Conservation (phyloP, 768 basidiomycete genomes). For the Russula compacta region DNA sequence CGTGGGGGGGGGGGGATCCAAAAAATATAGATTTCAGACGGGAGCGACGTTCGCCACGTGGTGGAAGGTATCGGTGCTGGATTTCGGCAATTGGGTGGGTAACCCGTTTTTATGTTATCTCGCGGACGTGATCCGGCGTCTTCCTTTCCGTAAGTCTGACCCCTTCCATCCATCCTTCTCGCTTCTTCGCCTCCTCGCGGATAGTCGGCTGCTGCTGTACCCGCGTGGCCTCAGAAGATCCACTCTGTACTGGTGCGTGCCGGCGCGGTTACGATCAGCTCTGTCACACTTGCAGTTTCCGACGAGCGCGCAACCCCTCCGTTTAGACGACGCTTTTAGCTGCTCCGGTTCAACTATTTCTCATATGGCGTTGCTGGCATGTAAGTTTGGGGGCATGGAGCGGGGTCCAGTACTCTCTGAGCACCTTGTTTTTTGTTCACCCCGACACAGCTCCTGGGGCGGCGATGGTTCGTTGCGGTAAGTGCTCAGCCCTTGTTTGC, state of each 20-base stretch:
- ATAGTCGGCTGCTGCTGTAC: neutral
- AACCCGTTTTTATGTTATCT: neutral
- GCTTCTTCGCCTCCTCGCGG: neutral
- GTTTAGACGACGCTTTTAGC: constrained; percentile 22
- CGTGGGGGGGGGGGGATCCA: too few relatives aligned
- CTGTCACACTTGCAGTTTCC: neutral
- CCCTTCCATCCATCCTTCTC: too few relatives aligned
- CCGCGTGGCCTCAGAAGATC: constrained; percentile 8
- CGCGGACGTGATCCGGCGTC: neutral
- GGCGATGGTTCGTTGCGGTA: neutral
- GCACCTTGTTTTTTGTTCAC: neutral
- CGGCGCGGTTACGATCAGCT: too few relatives aligned
- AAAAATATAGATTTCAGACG: constrained; percentile 20
- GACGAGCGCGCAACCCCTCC: neutral
- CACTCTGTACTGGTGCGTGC: constrained; percentile 1
- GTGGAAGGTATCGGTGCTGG: constrained; percentile 22
- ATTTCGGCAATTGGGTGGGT: constrained; percentile 24
- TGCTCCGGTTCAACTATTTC: constrained; percentile 24
- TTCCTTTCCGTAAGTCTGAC: neutral
- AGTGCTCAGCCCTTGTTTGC: neutral
- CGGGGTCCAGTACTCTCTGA: neutral
- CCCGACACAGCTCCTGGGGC: neutral
- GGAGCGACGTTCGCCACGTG: constrained; percentile 17
- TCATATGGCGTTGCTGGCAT: constrained; percentile 26
- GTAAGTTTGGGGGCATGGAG: constrained; percentile 8